Conservation (phyloP, 2,329 filamentous ascomycete genomes). For the Pezicula carpinea region DNA sequence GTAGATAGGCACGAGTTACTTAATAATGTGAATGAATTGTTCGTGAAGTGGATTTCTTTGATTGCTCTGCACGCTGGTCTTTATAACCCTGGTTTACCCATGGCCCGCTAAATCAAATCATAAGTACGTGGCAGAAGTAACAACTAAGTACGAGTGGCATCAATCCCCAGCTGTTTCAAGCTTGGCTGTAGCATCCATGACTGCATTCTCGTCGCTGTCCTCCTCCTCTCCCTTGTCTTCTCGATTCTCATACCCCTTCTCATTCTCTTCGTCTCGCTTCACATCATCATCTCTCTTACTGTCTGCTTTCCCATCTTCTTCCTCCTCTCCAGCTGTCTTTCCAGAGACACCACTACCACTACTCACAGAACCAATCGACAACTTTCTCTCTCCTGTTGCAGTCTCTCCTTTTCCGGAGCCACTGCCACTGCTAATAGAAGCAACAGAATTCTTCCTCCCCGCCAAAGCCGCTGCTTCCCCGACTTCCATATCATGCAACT, state of each 20-base stretch:
- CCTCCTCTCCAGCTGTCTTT: neutral
- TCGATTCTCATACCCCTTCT: neutral
- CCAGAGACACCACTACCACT: neutral
- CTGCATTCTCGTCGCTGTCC: neutral
- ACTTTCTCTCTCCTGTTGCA: slow-evolving; percentile 6
- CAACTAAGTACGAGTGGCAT: neutral
- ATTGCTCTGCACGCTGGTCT: too few relatives aligned
- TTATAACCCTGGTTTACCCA: too few relatives aligned
- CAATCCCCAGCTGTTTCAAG: neutral
- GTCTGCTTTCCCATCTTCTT: neutral
- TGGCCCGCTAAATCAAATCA: too few relatives aligned
- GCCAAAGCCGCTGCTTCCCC: slow-evolving; percentile 49
- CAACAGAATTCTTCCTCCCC: slow-evolving; percentile 18
- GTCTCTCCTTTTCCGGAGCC: slow-evolving; percentile 6
- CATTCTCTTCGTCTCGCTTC: neutral
- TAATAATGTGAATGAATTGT: too few relatives aligned
- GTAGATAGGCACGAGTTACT: too few relatives aligned
- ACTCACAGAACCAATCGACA: slow-evolving; percentile 1
- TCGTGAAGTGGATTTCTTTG: too few relatives aligned
- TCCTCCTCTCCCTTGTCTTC: neutral
- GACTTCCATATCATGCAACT: slow-evolving; percentile 55
- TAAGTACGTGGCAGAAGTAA: too few relatives aligned
- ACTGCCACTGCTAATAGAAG: slow-evolving; percentile 11
- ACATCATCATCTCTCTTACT: neutral
- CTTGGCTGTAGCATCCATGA: neutral